Evolutionary conservation across 495 filamentous ascomycete genomes (phyloP), one percentile per base, ranked within the genome.

Genomic region (Aspergillus panamensis): DNA sequence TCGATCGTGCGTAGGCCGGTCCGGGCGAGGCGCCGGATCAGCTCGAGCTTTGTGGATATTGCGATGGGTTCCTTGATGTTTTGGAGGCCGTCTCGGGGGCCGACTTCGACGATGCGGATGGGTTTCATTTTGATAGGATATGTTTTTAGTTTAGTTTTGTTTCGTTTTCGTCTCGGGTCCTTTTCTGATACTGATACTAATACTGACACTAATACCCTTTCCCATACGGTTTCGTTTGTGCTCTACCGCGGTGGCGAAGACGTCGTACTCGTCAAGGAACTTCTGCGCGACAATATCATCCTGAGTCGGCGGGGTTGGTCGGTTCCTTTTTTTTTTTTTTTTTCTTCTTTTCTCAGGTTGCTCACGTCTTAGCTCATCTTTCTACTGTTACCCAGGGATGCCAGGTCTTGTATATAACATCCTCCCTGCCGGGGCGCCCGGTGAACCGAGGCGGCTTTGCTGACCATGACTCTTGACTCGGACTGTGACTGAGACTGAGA

Each of bases 51-150:
- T 0, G 60, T 66, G 0, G 58, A 29, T 0, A 75, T 78, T 0
- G 74, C 65, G n/a, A 80, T 62, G 5, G 59, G 20, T 0, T 67
- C 50, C 17, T 49, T 53, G 37, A 77, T 77, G 35, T 76, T 80
- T 35, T 80, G 77, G 1, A 78, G 66, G 17, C 77, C 77, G 54
- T 78, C 77, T 10, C 77, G 71, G 17, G 77, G 76, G 0, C 76
- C 75, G 48, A 80, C 77, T 67, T 80, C 76, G 42, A 79, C 69
- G 47, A 80, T 74, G 33, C 67, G 64, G 31, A 77, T 30, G 5
- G n/a, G 14, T 12, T 45, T 45, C 42, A 45, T 45, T 20, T 13
- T 20, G 42, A 17, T 4, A 14, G n/a, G 19, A 45, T 45, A 10
- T n/a, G n/a, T n/a, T n/a, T n/a, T n/a, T n/a, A n/a, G n/a, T n/a